Evolutionary conservation across 2,329 filamentous ascomycete species (phyloP).

Genomic region (Scedosporium boydii): DNA sequence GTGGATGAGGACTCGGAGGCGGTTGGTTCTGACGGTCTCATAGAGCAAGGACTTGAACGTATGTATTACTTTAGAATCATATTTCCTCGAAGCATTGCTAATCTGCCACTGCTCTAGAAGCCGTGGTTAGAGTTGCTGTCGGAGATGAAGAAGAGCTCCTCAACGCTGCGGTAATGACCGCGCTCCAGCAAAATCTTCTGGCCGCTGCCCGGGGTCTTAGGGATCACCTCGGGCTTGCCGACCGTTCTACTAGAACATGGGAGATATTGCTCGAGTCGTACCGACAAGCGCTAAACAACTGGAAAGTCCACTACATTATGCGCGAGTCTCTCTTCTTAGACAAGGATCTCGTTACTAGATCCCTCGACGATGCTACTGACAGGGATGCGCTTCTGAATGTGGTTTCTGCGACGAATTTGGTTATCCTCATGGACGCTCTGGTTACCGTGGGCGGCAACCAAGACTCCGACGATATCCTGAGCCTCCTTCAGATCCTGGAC

Average conservation of each 20-base stretch:
- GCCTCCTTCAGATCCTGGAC: constrained; percentile 23
- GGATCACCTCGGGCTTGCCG: not conserved
- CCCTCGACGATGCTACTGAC: constrained; percentile 2
- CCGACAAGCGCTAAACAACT: constrained; percentile 11
- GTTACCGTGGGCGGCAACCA: constrained; percentile 7
- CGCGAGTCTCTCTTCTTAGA: constrained; percentile 20
- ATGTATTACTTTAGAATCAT: not conserved
- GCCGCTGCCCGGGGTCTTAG: not conserved
- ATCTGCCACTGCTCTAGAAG: not conserved
- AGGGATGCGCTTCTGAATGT: constrained; percentile 8
- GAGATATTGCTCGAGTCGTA: not conserved
- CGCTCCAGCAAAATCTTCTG: not conserved
- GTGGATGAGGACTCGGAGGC: not conserved
- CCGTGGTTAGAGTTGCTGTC: not conserved
- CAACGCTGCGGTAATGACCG: not conserved
- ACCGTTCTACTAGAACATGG: not conserved
- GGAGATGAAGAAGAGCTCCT: not conserved
- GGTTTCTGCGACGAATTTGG: constrained; percentile 25
- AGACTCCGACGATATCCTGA: constrained; percentile 11
- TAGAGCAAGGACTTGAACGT: not conserved
- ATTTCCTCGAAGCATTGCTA: not conserved
- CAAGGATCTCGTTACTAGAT: constrained; percentile 10
- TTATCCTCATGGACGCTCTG: constrained; percentile 20
- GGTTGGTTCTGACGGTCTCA: not conserved
- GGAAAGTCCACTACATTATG: constrained; percentile 18